Percentiles rank a stretch among this genome's conserved stretches.
Conservation (phyloP, 73 alveolate genomes). For the Tetrahymena malaccensis region DNA sequence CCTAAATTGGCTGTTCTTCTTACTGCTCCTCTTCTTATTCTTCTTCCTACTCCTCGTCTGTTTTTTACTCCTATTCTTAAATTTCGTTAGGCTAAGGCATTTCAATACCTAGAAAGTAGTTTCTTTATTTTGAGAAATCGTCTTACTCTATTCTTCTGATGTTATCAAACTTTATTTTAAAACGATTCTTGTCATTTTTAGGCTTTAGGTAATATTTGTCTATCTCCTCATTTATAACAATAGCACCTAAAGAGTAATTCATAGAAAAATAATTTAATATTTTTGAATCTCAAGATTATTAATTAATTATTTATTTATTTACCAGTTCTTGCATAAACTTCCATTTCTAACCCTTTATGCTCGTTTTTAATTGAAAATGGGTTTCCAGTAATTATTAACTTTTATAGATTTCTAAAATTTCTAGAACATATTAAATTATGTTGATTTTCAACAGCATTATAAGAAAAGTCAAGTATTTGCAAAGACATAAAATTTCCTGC, state of each 20-base stretch:
- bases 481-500: slow-evolving; percentile 22
- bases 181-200: slow-evolving; percentile 13
- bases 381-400: slow-evolving; percentile 29
- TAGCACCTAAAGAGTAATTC: background rate
- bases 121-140: slow-evolving; percentile 2
- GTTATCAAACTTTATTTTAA: slow-evolving; percentile 13
- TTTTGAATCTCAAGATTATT: no score
- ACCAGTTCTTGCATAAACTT: slow-evolving; percentile 43
- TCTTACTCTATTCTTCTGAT: slow-evolving; percentile 39
- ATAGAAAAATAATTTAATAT: background rate
- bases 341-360: slow-evolving; percentile 45
- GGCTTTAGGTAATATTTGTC: slow-evolving; percentile 24
- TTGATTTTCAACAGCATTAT: slow-evolving; percentile 34
- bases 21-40: background rate
- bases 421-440: slow-evolving; percentile 40
- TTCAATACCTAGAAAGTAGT: background rate
- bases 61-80: background rate
- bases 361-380: slow-evolving; percentile 25
- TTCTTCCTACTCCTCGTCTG: slow-evolving; percentile 1
- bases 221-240: slow-evolving; percentile 25
- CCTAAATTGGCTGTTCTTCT: background rate
- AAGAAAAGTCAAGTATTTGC: slow-evolving; percentile 21
- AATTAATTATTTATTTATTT: background rate
- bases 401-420: slow-evolving; percentile 11
- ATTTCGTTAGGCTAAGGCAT: background rate